Base-by-base conservation (phyloP, 176 grass and related monocot species). In the Cenchrus purpureus region DNA sequence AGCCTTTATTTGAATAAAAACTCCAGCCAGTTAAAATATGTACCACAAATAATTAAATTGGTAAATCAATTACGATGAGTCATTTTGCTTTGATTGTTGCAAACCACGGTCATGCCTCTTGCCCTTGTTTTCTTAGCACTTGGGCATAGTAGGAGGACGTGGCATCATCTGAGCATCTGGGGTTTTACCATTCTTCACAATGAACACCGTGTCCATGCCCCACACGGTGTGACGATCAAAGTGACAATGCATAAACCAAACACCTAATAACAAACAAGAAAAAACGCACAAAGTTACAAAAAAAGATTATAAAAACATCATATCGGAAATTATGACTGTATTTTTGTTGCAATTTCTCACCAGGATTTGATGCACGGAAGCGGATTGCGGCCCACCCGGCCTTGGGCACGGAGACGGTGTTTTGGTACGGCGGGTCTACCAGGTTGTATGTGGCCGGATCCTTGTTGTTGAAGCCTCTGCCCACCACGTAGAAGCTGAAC, bases 231-330 rank as follows among this genome's bases (percentile, higher is more conserved):
- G 91, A 12, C 87, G 87, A 46, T 93, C 91, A 3, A 88, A 93
- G 64, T 97, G 94, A 5, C 91, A 97, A 71, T 97, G 94, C 91
- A 97, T 91, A 53, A 90, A 91, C 89, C 91, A 97, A 59, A 93
- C 92, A 46, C 81, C 89, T 89, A 40, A 40, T 40, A 40, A 40
- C 37, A 63, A 82, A 73, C 0, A 59, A 4, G 5, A 52, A 2
- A 12, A 65, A 17, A 12, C 25, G 4, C 1, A 2, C 0, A 8
- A 44, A 4, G 17, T 19, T 1, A 20, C 0, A 44, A 69, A 4
- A 69, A 0, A 43, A 44, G 2, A 68, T 15, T 4, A 1, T 1
- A 10, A 10, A 68, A 43, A 9, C 34, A 17, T 0, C 16, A 61
- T 25, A 61, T 40, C 37, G 37, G 4, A 40, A 40, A 40, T 40